Conservation (phyloP, 164 flowering plant genomes). For the grape (Vitis vinifera) region ASM3070453v1 NC_081806.1:1441501-1442000, state of each 20-base stretch:
- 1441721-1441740: slow-evolving; percentile 47
- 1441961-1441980: too few species aligned
- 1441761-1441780: background rate
- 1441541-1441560: slow-evolving; percentile 97
- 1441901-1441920: too few species aligned
- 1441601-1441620: slow-evolving; percentile 94
- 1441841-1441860: slow-evolving; percentile 23
- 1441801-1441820: background rate
- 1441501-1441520: slow-evolving; percentile 77
- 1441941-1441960: too few species aligned
- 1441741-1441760: slow-evolving; percentile 8
- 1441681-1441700: slow-evolving; percentile 49
- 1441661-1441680: slow-evolving; percentile 97
- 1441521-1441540: slow-evolving; percentile 87
- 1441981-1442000: too few species aligned
- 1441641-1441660: slow-evolving; percentile 83
- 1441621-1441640: slow-evolving; percentile 84
- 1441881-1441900: background rate
- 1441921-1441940: too few species aligned
- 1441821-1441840: slow-evolving; percentile 19
- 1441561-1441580: slow-evolving; percentile 91
- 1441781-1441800: background rate
- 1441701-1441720: slow-evolving; percentile 16
- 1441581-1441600: slow-evolving; percentile 99
- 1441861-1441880: slow-evolving; percentile 20